A percentile compares a stretch with the other conserved stretches of the same genome.
Evolutionary conservation across 441 rosid genomes (phyloP).

Genomic region (Pelargonium myrrhifolium): DNA sequence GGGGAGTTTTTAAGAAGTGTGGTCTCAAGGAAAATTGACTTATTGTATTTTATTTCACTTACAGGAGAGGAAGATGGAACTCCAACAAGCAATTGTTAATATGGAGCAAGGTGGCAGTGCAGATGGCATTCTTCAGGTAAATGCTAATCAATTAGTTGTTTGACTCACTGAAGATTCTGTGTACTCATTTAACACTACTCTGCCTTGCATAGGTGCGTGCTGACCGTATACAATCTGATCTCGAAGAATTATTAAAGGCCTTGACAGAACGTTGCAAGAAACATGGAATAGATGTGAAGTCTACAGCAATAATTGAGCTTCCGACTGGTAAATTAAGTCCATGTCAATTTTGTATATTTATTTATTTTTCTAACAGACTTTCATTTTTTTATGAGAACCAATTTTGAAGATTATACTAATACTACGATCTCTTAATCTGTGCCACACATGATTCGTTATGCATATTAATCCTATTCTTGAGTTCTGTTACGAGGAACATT

Average conservation of each 20-base stretch:
- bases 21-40: too few relatives aligned
- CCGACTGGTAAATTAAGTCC: conserved; percentile 55
- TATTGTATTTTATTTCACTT: conserved; percentile 18
- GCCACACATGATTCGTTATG: too few relatives aligned
- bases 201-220: conserved; percentile 70
- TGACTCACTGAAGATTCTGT: conserved; percentile 17
- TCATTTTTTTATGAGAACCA: too few relatives aligned
- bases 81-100: conserved; percentile 84
- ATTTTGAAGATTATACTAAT: too few relatives aligned
- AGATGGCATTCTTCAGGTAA: conserved; percentile 94
- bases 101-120: conserved; percentile 94
- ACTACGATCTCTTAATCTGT: too few relatives aligned
- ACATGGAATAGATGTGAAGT: conserved; percentile 71
- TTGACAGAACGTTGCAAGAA: conserved; percentile 74
- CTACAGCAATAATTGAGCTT: conserved; percentile 76
- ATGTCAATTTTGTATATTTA: not conserved
- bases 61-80: conserved; percentile 74
- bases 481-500: too few relatives aligned
- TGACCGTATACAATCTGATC: conserved; percentile 88
- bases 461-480: too few relatives aligned
- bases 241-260: conserved; percentile 82
- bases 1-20: too few relatives aligned
- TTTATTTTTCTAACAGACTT: too few relatives aligned
- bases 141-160: conserved; percentile 17
- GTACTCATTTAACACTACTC: conserved; percentile 18